Evolutionary conservation across 202 grass and related monocot genomes (phyloP).

Genomic region (Bolboschoenoplectus hybrid): DNA sequence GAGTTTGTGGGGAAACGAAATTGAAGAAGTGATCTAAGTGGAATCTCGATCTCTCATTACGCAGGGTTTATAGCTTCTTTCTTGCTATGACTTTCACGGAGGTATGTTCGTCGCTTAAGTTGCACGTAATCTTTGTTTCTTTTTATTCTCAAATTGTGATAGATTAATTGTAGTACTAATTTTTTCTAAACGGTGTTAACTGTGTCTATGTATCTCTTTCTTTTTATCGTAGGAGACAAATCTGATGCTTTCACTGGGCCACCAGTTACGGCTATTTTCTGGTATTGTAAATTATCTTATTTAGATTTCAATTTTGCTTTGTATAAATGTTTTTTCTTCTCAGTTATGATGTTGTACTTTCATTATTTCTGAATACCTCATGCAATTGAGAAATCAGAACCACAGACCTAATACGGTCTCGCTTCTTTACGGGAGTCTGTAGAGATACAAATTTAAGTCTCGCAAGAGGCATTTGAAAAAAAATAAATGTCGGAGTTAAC

Average conservation of each 20-base stretch:
- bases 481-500: no score
- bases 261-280: constrained; percentile 15
- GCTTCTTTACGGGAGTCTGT: no score
- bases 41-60: not conserved
- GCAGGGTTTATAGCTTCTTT: not conserved
- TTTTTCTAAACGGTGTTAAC: not conserved
- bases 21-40: not conserved
- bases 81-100: constrained; percentile 16
- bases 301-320: constrained; percentile 5
- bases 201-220: not conserved
- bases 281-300: constrained; percentile 17
- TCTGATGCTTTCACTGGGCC: constrained; percentile 25
- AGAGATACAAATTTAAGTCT: no score
- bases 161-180: not conserved
- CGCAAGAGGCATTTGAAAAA: no score
- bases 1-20: not conserved
- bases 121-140: not conserved
- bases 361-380: not conserved
- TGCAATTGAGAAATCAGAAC: not conserved
- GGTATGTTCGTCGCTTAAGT: not conserved
- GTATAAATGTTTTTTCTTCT: not conserved
- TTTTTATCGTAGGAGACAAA: constrained; percentile 28
- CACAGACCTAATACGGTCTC: no score
- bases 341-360: not conserved
- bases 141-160: not conserved